phyloP scores from a whole-genome alignment of 352 stramenopile genomes.

The Aphanomyces stellatus region DNA sequence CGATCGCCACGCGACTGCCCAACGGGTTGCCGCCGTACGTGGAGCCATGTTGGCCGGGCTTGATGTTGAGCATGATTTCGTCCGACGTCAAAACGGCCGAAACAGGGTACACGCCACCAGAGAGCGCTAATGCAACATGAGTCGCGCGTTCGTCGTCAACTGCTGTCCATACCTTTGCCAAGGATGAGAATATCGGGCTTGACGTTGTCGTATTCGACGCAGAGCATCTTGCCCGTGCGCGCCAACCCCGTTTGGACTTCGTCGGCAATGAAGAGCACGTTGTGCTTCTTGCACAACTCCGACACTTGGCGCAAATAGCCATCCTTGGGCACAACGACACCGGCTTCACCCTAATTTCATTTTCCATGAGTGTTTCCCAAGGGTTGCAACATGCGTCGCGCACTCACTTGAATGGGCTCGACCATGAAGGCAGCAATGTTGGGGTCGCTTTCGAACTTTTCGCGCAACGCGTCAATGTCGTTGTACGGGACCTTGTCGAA shows the following conservation, averaged over 20 bases:
- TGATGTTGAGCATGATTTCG: conserved; percentile 98
- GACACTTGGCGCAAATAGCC: conserved; percentile 90
- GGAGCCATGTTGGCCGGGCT: conserved; percentile 94
- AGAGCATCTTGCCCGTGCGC: conserved; percentile 95
- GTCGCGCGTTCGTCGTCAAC: conserved; percentile 22
- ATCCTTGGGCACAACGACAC: conserved; percentile 95
- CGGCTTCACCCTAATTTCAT: conserved; percentile 91
- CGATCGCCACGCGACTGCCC: conserved; percentile 95
- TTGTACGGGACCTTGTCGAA: conserved; percentile 93
- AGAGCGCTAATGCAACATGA: conserved; percentile 68
- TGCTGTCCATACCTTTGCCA: conserved; percentile 64
- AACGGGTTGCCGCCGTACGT: conserved; percentile 97
- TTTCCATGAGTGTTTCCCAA: too few relatives aligned
- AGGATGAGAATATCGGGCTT: conserved; percentile 98
- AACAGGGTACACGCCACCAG: conserved; percentile 95
- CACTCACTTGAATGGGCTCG: conserved; percentile 93
- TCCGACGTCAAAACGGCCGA: conserved; percentile 94
- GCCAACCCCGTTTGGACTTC: conserved; percentile 97
- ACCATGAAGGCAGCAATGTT: conserved; percentile 98
- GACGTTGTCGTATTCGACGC: conserved; percentile 92
- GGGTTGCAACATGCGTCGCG: too few relatives aligned
- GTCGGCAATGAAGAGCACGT: conserved; percentile 98
- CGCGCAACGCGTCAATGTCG: conserved; percentile 83
- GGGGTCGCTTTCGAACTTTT: conserved; percentile 68
- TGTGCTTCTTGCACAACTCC: conserved; percentile 95